Conservation (phyloP, 2,329 filamentous ascomycete species). For the Diaporthe aspalathi region DNA sequence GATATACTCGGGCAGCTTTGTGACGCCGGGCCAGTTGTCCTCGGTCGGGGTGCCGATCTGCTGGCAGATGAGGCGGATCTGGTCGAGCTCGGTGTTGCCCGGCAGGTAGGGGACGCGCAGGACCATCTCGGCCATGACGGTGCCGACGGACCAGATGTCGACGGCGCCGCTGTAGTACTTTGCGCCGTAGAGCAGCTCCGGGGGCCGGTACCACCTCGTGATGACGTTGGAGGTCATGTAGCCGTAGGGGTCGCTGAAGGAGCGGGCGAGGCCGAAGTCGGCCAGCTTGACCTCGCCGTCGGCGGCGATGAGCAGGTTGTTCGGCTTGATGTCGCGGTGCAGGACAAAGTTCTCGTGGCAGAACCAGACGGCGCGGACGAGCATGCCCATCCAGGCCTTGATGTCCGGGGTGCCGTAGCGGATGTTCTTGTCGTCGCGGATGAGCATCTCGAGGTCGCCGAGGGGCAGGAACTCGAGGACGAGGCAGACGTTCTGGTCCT, state of each 20-base stretch:
- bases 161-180: conserved; percentile 90
- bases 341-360: conserved; percentile 95
- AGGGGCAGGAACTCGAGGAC: conserved; percentile 93
- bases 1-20: conserved; percentile 83
- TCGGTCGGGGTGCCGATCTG: conserved; percentile 91
- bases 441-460: conserved; percentile 95
- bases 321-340: conserved; percentile 98
- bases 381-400: conserved; percentile 99
- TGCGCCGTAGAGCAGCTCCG: conserved; percentile 92
- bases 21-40: conserved; percentile 94
- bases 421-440: conserved; percentile 82
- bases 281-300: conserved; percentile 95
- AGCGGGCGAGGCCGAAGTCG: conserved; percentile 94
- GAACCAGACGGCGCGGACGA: conserved; percentile 93
- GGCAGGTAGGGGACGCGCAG: conserved; percentile 85
- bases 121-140: conserved; percentile 92
- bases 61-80: conserved; percentile 85
- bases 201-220: conserved; percentile 95
- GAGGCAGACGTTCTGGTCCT: conserved; percentile 95
- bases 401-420: conserved; percentile 90
- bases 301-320: conserved; percentile 94
- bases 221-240: conserved; percentile 96
- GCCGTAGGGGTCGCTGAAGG: conserved; percentile 87
- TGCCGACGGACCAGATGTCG: conserved; percentile 93
- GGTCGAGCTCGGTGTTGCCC: conserved; percentile 86